Evolutionary conservation across 2,329 filamentous ascomycete genomes (phyloP).

Genomic region (Penicillium sp.): DNA sequence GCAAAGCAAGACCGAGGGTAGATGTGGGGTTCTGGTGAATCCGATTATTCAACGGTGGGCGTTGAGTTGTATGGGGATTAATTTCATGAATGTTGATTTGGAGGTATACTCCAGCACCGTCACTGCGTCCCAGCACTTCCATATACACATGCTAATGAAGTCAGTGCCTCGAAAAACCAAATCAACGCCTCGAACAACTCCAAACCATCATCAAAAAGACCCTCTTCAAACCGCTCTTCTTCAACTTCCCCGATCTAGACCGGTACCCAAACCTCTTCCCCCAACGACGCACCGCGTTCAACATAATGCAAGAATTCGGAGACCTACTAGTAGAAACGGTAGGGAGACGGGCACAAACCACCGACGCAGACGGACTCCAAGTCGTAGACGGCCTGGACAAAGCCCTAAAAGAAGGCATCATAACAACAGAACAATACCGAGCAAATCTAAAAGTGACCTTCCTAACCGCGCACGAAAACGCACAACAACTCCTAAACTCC

Average conservation of each 20-base stretch:
- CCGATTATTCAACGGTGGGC: slow-evolving; percentile 32
- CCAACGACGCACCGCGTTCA: slow-evolving; percentile 26
- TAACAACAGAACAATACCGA: slow-evolving; percentile 44
- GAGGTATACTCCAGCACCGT: slow-evolving; percentile 15
- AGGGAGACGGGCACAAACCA: background rate
- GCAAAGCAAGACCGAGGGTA: slow-evolving; percentile 12
- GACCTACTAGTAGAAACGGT: slow-evolving; percentile 22
- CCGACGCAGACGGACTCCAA: slow-evolving; percentile 11
- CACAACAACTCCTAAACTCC: slow-evolving; percentile 44
- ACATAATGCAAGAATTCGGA: slow-evolving; percentile 31
- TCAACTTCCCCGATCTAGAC: slow-evolving; percentile 32
- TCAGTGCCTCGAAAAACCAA: slow-evolving; percentile 27
- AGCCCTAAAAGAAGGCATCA: slow-evolving; percentile 28
- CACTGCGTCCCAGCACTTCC: background rate
- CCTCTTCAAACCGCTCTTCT: slow-evolving; percentile 31
- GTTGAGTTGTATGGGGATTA: slow-evolving; percentile 31
- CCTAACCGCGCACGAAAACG: slow-evolving; percentile 50
- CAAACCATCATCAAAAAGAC: slow-evolving; percentile 32
- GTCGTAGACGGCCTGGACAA: slow-evolving; percentile 29
- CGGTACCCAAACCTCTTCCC: slow-evolving; percentile 25
- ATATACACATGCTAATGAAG: background rate
- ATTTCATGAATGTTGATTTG: slow-evolving; percentile 31
- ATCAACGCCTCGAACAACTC: slow-evolving; percentile 27
- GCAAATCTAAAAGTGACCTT: slow-evolving; percentile 48
- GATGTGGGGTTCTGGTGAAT: slow-evolving; percentile 24